Base-by-base conservation (phyloP, 176 grass and related monocot species). In the Oryza rufipogon region DNA sequence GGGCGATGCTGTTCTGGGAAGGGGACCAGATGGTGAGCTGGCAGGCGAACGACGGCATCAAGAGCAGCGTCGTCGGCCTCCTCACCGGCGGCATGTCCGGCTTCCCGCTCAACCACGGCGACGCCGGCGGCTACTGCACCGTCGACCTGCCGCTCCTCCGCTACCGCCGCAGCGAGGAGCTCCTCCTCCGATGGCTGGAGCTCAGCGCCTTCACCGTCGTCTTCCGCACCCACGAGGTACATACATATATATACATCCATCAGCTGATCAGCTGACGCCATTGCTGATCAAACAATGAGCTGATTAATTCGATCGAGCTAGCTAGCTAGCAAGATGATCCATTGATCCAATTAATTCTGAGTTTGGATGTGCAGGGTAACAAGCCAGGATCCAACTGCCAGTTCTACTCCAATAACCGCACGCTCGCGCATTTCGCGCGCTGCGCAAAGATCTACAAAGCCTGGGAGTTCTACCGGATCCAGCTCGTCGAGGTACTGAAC, bases 21-120 rank as follows among this genome's bases (percentile, higher is more conserved):
- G 95, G 95, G 4, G 92, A 97, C 77, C 95, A 94, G 86, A 97
- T 97, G 95, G 95, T 97, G 88, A 97, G 95, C 88, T 97, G 95
- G 95, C 95, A 97, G 81, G 71, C 71, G 52, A 89, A 97, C 71
- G 95, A 97, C 51, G 95, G 95, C 80, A 97, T 97, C 87, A 97
- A 94, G 84, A 97, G 95, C 88, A 97, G 95, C 78, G 92, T 97
- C 2, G 81, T 91, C 9, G 95, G 95, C n/a, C 90, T 97, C 74
- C 87, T 97, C 49, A 91, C 88, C 91, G 91, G 95, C 49, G 92
- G 95, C 65, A 71, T 97, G 23, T 97, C 95, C n/a, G 95, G 95
- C 16, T 89, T 97, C 84, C 88, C 92, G 76, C 93, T 97, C 68
- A 97, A 97, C 90, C 95, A 97, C 84, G 93, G 95, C 73, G 95